Conservation (phyloP, 371 early-diverging fungal genomes). For the Fennellomyces sp. region DNA sequence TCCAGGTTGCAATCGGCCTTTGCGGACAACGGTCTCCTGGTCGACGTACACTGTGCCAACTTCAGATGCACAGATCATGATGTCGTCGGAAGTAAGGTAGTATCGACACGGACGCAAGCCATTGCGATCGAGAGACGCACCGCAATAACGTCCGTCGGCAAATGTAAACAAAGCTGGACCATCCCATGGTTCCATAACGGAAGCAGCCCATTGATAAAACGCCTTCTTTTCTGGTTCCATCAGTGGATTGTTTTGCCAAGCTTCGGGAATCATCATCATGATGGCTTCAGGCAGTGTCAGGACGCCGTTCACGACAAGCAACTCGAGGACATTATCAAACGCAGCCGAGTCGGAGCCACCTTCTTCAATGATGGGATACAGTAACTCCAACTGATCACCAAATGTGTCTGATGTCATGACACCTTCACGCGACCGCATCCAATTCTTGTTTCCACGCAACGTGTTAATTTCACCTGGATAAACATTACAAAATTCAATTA, state of each 20-base stretch:
- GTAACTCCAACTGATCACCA: slow-evolving; percentile 74
- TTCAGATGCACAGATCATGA: slow-evolving; percentile 97
- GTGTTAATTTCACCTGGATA: slow-evolving; percentile 95
- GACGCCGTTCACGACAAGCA: slow-evolving; percentile 88
- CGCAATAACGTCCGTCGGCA: slow-evolving; percentile 95
- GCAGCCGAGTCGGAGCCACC: slow-evolving; percentile 98
- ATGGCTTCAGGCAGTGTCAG: slow-evolving; percentile 93
- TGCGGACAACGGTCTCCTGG: slow-evolving; percentile 79
- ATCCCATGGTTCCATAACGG: slow-evolving; percentile 98
- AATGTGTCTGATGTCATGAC: slow-evolving; percentile 85
- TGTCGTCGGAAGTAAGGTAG: slow-evolving; percentile 88
- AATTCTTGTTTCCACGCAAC: slow-evolving; percentile 96
- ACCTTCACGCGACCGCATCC: slow-evolving; percentile 98
- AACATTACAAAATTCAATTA: neutral
- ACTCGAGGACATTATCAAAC: slow-evolving; percentile 94
- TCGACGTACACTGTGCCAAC: slow-evolving; percentile 89
- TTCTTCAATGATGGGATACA: slow-evolving; percentile 95
- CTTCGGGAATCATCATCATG: slow-evolving; percentile 98
- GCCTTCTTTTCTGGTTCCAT: slow-evolving; percentile 88
- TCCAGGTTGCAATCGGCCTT: slow-evolving; percentile 96
- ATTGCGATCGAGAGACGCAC: slow-evolving; percentile 94
- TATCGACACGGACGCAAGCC: slow-evolving; percentile 96
- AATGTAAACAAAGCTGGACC: slow-evolving; percentile 97
- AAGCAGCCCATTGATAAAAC: slow-evolving; percentile 96
- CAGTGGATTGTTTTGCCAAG: slow-evolving; percentile 89